A percentile compares a stretch with the other conserved stretches of the same genome.
phyloP scores from a whole-genome alignment of 345 rosid species.

The Limnanthes douglasii region DNA sequence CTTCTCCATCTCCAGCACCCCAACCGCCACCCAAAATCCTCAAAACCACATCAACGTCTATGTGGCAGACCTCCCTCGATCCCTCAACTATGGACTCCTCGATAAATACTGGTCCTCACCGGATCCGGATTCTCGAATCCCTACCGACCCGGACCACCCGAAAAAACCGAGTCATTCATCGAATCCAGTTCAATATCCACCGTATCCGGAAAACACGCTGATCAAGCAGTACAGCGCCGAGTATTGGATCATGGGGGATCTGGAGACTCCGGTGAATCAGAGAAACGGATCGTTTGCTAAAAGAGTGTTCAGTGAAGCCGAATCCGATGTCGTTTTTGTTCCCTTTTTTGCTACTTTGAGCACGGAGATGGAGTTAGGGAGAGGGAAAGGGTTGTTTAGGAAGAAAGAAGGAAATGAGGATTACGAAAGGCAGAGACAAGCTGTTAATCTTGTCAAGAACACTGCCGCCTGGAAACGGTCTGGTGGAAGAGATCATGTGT shows the following conservation, averaged over 20 bases:
- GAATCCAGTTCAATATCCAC: constrained; percentile 23
- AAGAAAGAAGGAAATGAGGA: constrained; percentile 63
- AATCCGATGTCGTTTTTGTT: constrained; percentile 77
- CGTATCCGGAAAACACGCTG: constrained; percentile 68
- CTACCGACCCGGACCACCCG: constrained; percentile 61
- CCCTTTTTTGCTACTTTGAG: constrained; percentile 85
- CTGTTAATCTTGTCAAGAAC: constrained; percentile 36
- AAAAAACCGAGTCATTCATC: constrained; percentile 10
- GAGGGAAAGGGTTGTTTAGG: constrained; percentile 48
- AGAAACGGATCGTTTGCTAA: constrained; percentile 40
- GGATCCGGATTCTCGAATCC: constrained; percentile 52
- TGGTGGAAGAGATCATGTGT: constrained; percentile 82
- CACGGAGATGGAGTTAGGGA: constrained; percentile 84
- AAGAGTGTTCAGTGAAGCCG: constrained; percentile 33
- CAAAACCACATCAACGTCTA: constrained; percentile 44
- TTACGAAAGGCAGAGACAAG: constrained; percentile 62
- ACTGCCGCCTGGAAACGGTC: constrained; percentile 72
- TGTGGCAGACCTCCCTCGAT: constrained; percentile 71
- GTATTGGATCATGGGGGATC: constrained; percentile 86
- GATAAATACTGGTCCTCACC: constrained; percentile 55
- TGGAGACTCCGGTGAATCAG: constrained; percentile 41
- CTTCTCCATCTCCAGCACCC: constrained; percentile 12
- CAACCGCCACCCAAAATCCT: constrained; percentile 5
- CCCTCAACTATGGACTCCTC: constrained; percentile 72
- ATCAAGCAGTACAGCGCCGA: constrained; percentile 96